phyloP scores from a whole-genome alignment of 345 rosid species.

The Linum usitatissimum region DNA sequence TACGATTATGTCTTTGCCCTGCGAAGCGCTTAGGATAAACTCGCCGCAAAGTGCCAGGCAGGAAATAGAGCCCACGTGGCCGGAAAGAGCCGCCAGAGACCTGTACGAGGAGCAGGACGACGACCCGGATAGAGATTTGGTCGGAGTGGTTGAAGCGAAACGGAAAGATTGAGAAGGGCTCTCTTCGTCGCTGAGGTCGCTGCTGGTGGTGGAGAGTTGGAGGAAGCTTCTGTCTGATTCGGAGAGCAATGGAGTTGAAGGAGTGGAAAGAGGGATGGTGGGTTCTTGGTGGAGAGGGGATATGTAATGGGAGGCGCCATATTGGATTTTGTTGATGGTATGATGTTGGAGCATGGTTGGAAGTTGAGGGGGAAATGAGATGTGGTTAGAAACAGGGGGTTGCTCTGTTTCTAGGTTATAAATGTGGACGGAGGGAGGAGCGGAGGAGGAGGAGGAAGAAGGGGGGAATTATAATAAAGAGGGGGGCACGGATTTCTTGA shows the following conservation, averaged over 20 bases:
- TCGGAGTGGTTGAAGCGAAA: conserved; percentile 28
- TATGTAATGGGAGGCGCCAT: neutral
- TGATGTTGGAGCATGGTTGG: neutral
- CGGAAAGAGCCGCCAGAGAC: conserved; percentile 64
- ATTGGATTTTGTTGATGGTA: neutral
- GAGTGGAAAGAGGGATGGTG: conserved; percentile 12
- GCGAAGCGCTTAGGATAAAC: conserved; percentile 82
- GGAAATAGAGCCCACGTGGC: conserved; percentile 75
- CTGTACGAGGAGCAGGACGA: conserved; percentile 21
- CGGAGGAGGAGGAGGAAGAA: neutral
- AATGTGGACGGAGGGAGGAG: neutral
- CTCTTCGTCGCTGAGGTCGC: conserved; percentile 26
- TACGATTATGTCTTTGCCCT: conserved; percentile 87
- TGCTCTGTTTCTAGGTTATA: neutral
- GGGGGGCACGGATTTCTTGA: conserved; percentile 33
- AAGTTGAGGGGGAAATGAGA: conserved; percentile 19
- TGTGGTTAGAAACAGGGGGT: conserved; percentile 3
- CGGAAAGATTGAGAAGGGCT: conserved; percentile 31
- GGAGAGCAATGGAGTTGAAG: conserved; percentile 48
- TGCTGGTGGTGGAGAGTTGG: conserved; percentile 13
- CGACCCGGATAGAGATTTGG: conserved; percentile 25
- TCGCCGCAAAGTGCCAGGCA: conserved; percentile 82
- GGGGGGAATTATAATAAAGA: conserved; percentile 4
- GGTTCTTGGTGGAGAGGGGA: neutral
- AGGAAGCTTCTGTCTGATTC: conserved; percentile 10